These are phyloP conservation scores for Alternaria gaisen DNA, from an alignment of 2,329 filamentous ascomycete genomes.

Conservation along the genomic window DNA sequence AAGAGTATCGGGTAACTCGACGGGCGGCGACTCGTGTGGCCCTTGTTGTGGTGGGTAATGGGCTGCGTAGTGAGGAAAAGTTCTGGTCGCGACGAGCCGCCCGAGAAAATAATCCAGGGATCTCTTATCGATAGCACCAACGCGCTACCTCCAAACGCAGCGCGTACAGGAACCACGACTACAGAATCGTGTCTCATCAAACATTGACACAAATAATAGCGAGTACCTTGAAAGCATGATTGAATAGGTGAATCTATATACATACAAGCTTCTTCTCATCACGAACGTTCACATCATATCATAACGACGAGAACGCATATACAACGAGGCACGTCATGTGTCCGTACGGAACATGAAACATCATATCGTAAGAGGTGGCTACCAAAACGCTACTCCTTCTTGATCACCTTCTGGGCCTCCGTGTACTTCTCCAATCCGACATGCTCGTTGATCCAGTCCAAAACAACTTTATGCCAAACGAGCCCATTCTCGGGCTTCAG, in stretches of 20 bases:
- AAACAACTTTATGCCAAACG: slow-evolving; percentile 86
- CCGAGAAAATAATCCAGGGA: slow-evolving; percentile 19
- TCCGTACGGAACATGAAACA: not conserved
- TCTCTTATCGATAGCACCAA: slow-evolving; percentile 19
- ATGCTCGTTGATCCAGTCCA: slow-evolving; percentile 76
- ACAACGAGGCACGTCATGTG: not conserved
- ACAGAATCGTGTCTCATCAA: not conserved
- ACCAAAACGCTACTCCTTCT: not conserved
- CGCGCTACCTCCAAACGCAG: slow-evolving; percentile 3
- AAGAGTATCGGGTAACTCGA: not conserved
- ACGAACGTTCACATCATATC: too few species aligned
- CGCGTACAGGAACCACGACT: not conserved
- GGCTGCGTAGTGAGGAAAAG: slow-evolving; percentile 12
- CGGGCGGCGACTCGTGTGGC: slow-evolving; percentile 1
- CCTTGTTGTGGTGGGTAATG: slow-evolving; percentile 7
- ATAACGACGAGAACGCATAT: too few species aligned
- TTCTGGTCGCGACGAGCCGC: slow-evolving; percentile 12
- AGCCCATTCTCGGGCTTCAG: slow-evolving; percentile 90
- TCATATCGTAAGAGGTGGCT: not conserved
- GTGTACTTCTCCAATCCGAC: slow-evolving; percentile 60
- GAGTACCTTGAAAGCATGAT: too few species aligned
- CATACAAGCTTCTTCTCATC: not conserved
- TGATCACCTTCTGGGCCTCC: slow-evolving; percentile 25
- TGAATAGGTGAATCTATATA: not conserved
- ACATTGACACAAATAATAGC: too few species aligned